Evolutionary conservation across 441 rosid species (phyloP), one percentile per base, ranked within the genome.

Genomic region (Dalechampia spathulata): DNA sequence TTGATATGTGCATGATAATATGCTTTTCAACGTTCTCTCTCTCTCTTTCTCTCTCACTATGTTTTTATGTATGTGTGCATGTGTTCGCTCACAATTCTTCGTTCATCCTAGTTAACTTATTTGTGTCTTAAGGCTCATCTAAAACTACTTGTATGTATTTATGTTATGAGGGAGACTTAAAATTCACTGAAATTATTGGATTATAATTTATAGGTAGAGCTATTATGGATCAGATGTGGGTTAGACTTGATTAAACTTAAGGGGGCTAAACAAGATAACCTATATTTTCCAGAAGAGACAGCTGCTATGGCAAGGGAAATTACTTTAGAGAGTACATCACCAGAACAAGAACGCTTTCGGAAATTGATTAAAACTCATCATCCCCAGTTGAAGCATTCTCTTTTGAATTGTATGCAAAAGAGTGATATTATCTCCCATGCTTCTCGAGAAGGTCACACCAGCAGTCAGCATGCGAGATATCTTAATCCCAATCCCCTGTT

Each of bases 361-460:
- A 74, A 78, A 38, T 69, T 81, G 41, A 49, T 75, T 48, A 64
- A 64, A 52, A 17, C 58, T 44, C 66, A 65, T 34, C 78, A 75
- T 65, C 80, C 82, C 36, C 69, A 74, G 37, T 66, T 75, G 26
- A 77, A 68, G 65, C 75, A 59, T 65, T 65, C 65, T 41, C 76
- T 93, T 53, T 66, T 74, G 38, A 81, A 75, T 52, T 90, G 96
- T 64, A 63, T 78, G 48, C 78, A 78, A 71, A 78, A 72, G 65
- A 75, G 74, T 54, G 75, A 53, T 61, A 68, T 72, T 57, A 58
- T 69, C 43, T 67, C 66, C 22, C 68, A 52, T 19, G 67, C 59
- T 37, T 66, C 72, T 62, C 78, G 81, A 52, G 70, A 74, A 59
- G 74, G 72, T 69, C 72, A 64, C 61, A 64, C 72, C 52, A 49